A percentile compares a stretch with the other conserved stretches of the same genome.
Evolutionary conservation across 805 yeast species (phyloP).

Genomic region (Metschnikowia drakensbergensis): DNA sequence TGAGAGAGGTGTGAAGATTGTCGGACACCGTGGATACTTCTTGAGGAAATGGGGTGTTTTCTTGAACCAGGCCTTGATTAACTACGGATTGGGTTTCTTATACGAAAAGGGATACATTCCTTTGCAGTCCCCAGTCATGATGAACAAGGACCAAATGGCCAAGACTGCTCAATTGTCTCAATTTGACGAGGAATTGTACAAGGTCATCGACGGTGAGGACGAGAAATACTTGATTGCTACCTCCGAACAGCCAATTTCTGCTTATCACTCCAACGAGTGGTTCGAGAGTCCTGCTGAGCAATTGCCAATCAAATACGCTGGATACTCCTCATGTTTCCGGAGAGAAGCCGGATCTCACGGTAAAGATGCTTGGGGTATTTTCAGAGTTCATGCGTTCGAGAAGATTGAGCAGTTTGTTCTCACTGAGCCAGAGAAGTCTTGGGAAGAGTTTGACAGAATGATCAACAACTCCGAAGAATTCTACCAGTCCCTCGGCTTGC

Average conservation of each 20-base stretch:
- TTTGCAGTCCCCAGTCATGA: slow-evolving; percentile 98
- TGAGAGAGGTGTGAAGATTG: slow-evolving; percentile 95
- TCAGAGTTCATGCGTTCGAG: slow-evolving; percentile 98
- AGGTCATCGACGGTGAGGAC: slow-evolving; percentile 94
- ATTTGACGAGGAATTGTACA: slow-evolving; percentile 96
- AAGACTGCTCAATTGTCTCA: slow-evolving; percentile 97
- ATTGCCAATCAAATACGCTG: slow-evolving; percentile 94
- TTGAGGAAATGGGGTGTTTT: slow-evolving; percentile 93
- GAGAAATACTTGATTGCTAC: slow-evolving; percentile 98
- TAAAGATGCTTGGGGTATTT: slow-evolving; percentile 99
- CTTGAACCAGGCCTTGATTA: slow-evolving; percentile 95
- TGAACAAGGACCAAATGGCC: slow-evolving; percentile 99
- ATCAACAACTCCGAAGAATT: slow-evolving; percentile 87
- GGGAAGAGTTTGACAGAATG: slow-evolving; percentile 97
- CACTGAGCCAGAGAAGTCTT: slow-evolving; percentile 96
- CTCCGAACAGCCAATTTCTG: slow-evolving; percentile 98
- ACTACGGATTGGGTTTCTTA: slow-evolving; percentile 87
- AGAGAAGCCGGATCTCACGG: slow-evolving; percentile 99
- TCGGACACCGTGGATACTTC: slow-evolving; percentile 98
- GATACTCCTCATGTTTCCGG: slow-evolving; percentile 97
- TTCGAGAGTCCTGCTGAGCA: slow-evolving; percentile 96
- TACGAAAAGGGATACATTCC: slow-evolving; percentile 77
- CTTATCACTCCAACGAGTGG: slow-evolving; percentile 97
- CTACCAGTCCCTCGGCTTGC: slow-evolving; percentile 85
- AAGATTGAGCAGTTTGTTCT: slow-evolving; percentile 95